These are phyloP conservation scores for Ambrosiella cleistominuta DNA, from an alignment of 2,329 filamentous ascomycete species.

Conservation along the genomic window DNA sequence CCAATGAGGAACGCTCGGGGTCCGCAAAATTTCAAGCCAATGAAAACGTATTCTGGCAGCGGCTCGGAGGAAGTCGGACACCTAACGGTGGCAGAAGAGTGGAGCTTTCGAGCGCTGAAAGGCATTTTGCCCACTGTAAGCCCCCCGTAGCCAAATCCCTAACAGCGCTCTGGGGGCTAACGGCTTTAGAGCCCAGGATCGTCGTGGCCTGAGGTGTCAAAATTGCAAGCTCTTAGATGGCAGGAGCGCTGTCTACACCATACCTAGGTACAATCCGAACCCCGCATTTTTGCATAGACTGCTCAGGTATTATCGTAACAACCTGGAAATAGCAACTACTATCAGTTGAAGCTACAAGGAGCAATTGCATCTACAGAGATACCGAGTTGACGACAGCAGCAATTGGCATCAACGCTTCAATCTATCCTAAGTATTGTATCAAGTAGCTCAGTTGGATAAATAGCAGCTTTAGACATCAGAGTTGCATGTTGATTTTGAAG, in stretches of 20 bases:
- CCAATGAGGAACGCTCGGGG: slow-evolving; percentile 14
- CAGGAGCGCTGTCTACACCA: slow-evolving; percentile 5
- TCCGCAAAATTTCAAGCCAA: slow-evolving; percentile 14
- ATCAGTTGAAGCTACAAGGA: not conserved
- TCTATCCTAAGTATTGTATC: no score
- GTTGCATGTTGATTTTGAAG: not conserved
- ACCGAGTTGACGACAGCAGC: not conserved
- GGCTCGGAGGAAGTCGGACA: slow-evolving; percentile 14
- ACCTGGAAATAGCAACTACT: not conserved
- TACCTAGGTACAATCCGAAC: slow-evolving; percentile 9
- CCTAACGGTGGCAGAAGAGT: slow-evolving; percentile 13
- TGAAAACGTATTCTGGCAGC: slow-evolving; percentile 11
- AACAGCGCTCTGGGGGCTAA: slow-evolving; percentile 6
- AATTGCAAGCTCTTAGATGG: not conserved
- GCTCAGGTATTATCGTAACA: slow-evolving; percentile 11
- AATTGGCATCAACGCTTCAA: no score
- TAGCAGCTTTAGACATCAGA: no score
- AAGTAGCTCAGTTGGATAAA: no score
- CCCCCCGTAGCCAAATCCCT: slow-evolving; percentile 1
- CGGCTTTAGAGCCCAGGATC: not conserved
- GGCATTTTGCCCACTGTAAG: not conserved
- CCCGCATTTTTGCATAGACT: slow-evolving; percentile 11
- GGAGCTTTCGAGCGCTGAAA: slow-evolving; percentile 9
- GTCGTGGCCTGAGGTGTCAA: slow-evolving; percentile 13
- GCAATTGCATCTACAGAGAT: not conserved